phyloP scores from a whole-genome alignment of 202 grass and related monocot species.

The Dendrocalamus latiflorus region DNA sequence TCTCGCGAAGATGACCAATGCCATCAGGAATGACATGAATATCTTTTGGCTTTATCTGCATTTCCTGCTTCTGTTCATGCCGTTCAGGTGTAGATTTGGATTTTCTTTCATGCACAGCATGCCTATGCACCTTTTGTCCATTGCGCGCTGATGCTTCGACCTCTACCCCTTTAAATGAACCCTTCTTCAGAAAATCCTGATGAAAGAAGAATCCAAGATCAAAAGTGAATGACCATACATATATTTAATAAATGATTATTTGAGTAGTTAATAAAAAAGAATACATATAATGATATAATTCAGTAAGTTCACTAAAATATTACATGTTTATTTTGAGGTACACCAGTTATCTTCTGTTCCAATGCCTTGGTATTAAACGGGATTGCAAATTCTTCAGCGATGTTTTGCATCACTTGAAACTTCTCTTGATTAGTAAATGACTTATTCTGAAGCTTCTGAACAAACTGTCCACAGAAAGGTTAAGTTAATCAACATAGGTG shows the following conservation, averaged over 20 bases:
- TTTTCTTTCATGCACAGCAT: constrained; percentile 47
- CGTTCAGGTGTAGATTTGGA: constrained; percentile 28
- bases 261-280: not conserved
- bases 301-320: constrained; percentile 5
- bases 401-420: constrained; percentile 62
- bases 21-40: constrained; percentile 66
- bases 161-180: constrained; percentile 30
- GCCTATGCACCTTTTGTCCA: constrained; percentile 37
- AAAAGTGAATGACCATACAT: not conserved
- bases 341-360: constrained; percentile 44
- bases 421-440: constrained; percentile 84
- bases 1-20: constrained; percentile 29
- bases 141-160: constrained; percentile 31
- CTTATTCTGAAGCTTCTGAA: constrained; percentile 71
- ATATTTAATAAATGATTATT: constrained; percentile 2
- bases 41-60: constrained; percentile 59
- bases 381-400: constrained; percentile 73
- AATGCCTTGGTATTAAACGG: constrained; percentile 52
- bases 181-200: constrained; percentile 45
- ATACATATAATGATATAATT: not conserved
- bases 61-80: constrained; percentile 44
- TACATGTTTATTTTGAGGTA: constrained; percentile 51
- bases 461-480: constrained; percentile 52
- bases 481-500: constrained; percentile 26
- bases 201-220: constrained; percentile 1